Conservation (phyloP, 768 basidiomycete species). For the Gymnopilus dilepis region DNA sequence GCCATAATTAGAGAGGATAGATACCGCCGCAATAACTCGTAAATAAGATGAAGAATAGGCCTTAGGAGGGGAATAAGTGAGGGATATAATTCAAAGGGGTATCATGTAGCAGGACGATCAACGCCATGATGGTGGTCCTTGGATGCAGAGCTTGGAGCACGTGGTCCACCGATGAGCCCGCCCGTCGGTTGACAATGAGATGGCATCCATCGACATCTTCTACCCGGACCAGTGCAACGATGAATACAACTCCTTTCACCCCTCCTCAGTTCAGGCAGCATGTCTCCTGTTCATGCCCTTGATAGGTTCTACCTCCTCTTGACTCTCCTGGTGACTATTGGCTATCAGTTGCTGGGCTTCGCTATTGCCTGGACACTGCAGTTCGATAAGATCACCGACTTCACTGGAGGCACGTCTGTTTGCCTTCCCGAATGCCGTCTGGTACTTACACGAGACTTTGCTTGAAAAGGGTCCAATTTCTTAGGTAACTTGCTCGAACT, state of each 20-base stretch:
- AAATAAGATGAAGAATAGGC: background rate
- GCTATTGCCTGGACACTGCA: constrained; percentile 70
- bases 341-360: constrained; percentile 66
- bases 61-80: background rate
- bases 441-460: background rate
- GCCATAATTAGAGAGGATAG: constrained; percentile 29
- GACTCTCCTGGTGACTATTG: constrained; percentile 57
- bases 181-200: background rate
- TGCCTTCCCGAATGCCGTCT: background rate
- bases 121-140: background rate
- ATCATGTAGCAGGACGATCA: constrained; percentile 6
- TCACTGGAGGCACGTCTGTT: constrained; percentile 54
- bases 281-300: constrained; percentile 49
- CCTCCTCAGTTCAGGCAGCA: constrained; percentile 16
- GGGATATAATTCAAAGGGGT: constrained; percentile 5
- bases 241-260: constrained; percentile 5
- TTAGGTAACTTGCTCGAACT: constrained; percentile 44
- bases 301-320: constrained; percentile 55
- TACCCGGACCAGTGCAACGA: background rate
- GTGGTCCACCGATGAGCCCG: background rate
- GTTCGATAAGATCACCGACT: constrained; percentile 79
- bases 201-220: background rate
- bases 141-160: background rate
- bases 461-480: constrained; percentile 61
- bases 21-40: constrained; percentile 20